Evolutionary conservation across 176 grass and related monocot genomes (phyloP).

Genomic region (Guadua angustifolia): DNA sequence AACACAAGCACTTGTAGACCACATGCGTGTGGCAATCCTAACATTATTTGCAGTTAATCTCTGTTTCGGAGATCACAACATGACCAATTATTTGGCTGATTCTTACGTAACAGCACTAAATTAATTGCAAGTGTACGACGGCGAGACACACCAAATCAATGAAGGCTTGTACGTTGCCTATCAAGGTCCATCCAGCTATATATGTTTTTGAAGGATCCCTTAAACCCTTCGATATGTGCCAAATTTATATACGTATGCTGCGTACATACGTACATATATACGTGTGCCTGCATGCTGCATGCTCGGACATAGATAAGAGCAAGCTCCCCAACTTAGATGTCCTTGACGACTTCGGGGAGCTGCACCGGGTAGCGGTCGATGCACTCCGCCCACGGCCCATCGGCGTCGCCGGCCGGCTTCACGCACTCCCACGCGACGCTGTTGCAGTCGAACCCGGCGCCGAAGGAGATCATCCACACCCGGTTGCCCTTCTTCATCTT

Average conservation of each 20-base stretch:
- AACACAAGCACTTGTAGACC: neutral
- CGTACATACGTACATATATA: neutral
- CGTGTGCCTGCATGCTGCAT: neutral
- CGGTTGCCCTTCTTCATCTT: slow-evolving; percentile 38
- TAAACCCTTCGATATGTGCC: neutral
- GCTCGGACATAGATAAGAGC: neutral
- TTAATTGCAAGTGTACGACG: neutral
- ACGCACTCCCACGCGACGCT: slow-evolving; percentile 44
- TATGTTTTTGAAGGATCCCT: neutral
- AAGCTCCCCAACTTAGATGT: neutral
- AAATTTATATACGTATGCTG: slow-evolving; percentile 20
- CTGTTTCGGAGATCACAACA: neutral
- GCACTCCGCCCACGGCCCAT: slow-evolving; percentile 44
- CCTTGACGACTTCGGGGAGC: slow-evolving; percentile 29
- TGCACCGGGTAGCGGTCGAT: slow-evolving; percentile 49
- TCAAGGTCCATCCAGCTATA: neutral
- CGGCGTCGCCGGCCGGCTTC: slow-evolving; percentile 30
- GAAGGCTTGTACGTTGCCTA: neutral
- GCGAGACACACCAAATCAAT: neutral
- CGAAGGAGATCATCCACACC: slow-evolving; percentile 51
- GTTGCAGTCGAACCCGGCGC: slow-evolving; percentile 48
- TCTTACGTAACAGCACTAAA: neutral
- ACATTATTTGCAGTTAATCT: neutral
- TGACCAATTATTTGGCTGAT: neutral
- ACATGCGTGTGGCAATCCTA: neutral